phyloP scores from a whole-genome alignment of 345 rosid genomes.

The Murraya koenigii region DNA sequence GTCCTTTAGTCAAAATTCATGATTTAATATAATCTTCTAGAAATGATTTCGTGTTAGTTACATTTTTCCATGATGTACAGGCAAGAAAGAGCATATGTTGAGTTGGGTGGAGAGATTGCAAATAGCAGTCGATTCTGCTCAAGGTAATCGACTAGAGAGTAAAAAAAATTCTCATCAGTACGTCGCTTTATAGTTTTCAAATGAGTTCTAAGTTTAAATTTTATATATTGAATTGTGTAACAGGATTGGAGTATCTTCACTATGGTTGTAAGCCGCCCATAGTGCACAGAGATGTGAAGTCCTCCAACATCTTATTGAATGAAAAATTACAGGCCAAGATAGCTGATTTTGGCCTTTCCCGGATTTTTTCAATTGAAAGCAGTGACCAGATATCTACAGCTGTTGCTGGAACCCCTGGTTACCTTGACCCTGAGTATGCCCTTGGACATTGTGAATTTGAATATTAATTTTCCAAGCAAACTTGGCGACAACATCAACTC shows the following conservation, averaged over 20 bases:
- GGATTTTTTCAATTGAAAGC: constrained; percentile 28
- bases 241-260: constrained; percentile 38
- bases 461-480: too few relatives aligned
- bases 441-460: neutral
- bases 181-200: too few relatives aligned
- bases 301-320: constrained; percentile 34
- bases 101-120: constrained; percentile 34
- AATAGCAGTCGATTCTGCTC: constrained; percentile 37
- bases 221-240: too few relatives aligned
- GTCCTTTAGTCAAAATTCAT: neutral
- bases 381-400: constrained; percentile 15
- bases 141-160: constrained; percentile 18
- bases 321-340: constrained; percentile 24
- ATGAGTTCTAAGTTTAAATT: too few relatives aligned
- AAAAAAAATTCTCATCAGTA: neutral
- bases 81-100: neutral
- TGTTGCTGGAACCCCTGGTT: constrained; percentile 54
- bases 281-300: constrained; percentile 54
- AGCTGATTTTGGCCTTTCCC: constrained; percentile 51
- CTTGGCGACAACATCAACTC: too few relatives aligned
- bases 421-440: constrained; percentile 29
- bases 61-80: neutral
- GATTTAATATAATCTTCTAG: neutral
- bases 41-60: neutral
- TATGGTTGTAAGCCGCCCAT: constrained; percentile 19